Percentiles rank a stretch among this genome's conserved stretches.
Conservation (phyloP, 2,329 filamentous ascomycete species). For the Penicillium polonicum region DNA sequence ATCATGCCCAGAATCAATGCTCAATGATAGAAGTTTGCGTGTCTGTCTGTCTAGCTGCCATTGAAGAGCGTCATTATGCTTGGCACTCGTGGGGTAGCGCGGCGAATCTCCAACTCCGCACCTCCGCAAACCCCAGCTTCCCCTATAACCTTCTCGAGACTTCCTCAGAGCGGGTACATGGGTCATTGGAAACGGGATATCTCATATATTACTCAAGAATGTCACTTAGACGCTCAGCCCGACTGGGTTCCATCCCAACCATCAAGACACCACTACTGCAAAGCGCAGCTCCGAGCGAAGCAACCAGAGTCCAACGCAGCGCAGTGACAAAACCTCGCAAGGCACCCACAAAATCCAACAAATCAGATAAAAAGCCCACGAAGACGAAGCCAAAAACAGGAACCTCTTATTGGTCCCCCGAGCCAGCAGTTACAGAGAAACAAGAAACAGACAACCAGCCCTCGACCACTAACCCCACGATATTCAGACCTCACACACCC, state of each 20-base stretch:
- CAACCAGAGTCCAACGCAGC: constrained; percentile 23
- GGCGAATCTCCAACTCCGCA: constrained; percentile 1
- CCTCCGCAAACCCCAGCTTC: constrained; percentile 1
- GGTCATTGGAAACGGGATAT: background rate
- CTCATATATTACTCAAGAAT: constrained; percentile 33
- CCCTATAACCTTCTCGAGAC: background rate
- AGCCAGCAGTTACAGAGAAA: constrained; percentile 22
- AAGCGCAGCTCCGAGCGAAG: constrained; percentile 23
- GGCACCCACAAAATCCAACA: constrained; percentile 16
- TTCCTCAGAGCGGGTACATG: background rate
- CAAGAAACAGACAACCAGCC: constrained; percentile 34
- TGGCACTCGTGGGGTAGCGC: constrained; percentile 4
- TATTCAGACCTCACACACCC: constrained; percentile 49
- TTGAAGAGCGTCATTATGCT: background rate
- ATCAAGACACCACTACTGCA: constrained; percentile 21
- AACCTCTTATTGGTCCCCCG: constrained; percentile 24
- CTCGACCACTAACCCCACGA: constrained; percentile 14
- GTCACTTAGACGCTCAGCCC: constrained; percentile 54
- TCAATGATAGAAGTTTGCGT: background rate
- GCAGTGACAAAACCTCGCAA: constrained; percentile 35
- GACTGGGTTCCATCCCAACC: constrained; percentile 39
- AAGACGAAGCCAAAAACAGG: constrained; percentile 7
- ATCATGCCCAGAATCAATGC: background rate
- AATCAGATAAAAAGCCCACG: constrained; percentile 16
- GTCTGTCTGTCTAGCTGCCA: background rate